A percentile compares a stretch with the other conserved stretches of the same genome.
Evolutionary conservation across 139 green algal species (phyloP).

Genomic region (Monoraphidium neglectum): DNA sequence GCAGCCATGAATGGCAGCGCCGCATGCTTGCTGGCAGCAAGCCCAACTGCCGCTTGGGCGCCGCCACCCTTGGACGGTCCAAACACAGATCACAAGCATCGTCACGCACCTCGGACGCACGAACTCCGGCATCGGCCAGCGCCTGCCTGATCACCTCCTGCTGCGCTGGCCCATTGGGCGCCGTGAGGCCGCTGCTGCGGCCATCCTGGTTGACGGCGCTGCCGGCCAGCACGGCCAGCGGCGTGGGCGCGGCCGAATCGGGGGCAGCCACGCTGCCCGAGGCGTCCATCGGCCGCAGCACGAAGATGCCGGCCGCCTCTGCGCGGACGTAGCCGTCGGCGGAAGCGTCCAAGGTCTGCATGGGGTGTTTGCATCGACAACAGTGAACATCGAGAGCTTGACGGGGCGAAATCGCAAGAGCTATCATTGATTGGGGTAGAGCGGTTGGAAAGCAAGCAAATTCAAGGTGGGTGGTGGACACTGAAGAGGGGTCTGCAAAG

Average conservation of each 20-base stretch:
- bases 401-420: no score
- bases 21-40: no score
- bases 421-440: no score
- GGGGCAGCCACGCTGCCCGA: background rate
- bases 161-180: slow-evolving; percentile 86
- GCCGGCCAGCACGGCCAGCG: slow-evolving; percentile 40
- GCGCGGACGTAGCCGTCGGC: slow-evolving; percentile 85
- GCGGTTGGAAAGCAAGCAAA: no score
- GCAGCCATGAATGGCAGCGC: no score
- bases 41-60: no score
- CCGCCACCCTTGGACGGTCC: no score
- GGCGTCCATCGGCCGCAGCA: slow-evolving; percentile 7
- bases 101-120: background rate
- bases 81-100: no score
- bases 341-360: slow-evolving; percentile 74
- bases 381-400: no score
- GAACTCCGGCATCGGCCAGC: slow-evolving; percentile 33
- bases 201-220: slow-evolving; percentile 82
- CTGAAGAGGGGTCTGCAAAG: no score
- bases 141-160: slow-evolving; percentile 69
- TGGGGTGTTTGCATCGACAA: no score
- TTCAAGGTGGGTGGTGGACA: no score
- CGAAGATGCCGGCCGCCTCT: slow-evolving; percentile 22
- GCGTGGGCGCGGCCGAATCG: background rate
- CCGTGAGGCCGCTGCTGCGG: slow-evolving; percentile 83